Percentiles rank a stretch among this genome's conserved stretches.
phyloP scores from a whole-genome alignment of 2,329 filamentous ascomycete genomes.

The Ophiocordyceps robertsii region DNA sequence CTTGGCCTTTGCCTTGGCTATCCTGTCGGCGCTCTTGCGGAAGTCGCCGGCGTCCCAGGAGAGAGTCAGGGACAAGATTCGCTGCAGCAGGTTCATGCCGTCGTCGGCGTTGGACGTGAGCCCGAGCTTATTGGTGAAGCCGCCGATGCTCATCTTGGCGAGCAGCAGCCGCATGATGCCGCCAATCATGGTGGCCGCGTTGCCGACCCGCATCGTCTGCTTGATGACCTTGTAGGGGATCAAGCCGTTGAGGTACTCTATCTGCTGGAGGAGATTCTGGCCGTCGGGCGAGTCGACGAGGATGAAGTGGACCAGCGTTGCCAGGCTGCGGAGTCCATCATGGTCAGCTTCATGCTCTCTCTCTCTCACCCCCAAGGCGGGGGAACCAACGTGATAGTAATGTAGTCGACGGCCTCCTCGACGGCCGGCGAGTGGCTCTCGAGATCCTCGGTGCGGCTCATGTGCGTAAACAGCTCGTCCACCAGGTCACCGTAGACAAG shows the following conservation, averaged over 20 bases:
- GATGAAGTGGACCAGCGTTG: slow-evolving; percentile 60
- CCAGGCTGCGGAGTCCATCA: slow-evolving; percentile 38
- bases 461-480: slow-evolving; percentile 49
- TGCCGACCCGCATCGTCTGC: slow-evolving; percentile 62
- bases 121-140: slow-evolving; percentile 68
- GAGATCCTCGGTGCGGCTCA: slow-evolving; percentile 47
- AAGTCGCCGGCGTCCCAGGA: slow-evolving; percentile 63
- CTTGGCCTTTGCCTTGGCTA: slow-evolving; percentile 43
- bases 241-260: slow-evolving; percentile 56
- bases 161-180: too few species aligned
- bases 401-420: too few species aligned
- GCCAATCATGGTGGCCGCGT: slow-evolving; percentile 70
- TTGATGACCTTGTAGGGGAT: slow-evolving; percentile 59
- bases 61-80: slow-evolving; percentile 61
- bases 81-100: slow-evolving; percentile 68
- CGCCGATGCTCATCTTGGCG: slow-evolving; percentile 54
- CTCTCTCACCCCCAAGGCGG: too few species aligned
- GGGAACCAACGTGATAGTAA: too few species aligned
- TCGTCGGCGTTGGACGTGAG: slow-evolving; percentile 58
- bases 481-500: slow-evolving; percentile 56
- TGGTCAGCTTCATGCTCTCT: too few species aligned
- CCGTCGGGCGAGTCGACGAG: slow-evolving; percentile 64
- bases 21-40: slow-evolving; percentile 47
- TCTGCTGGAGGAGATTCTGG: slow-evolving; percentile 56
- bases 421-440: slow-evolving; percentile 48